These are phyloP conservation scores for Paracoccidioides brasiliensis DNA, from an alignment of 2,329 filamentous ascomycete species.

Conservation along the genomic window DNA sequence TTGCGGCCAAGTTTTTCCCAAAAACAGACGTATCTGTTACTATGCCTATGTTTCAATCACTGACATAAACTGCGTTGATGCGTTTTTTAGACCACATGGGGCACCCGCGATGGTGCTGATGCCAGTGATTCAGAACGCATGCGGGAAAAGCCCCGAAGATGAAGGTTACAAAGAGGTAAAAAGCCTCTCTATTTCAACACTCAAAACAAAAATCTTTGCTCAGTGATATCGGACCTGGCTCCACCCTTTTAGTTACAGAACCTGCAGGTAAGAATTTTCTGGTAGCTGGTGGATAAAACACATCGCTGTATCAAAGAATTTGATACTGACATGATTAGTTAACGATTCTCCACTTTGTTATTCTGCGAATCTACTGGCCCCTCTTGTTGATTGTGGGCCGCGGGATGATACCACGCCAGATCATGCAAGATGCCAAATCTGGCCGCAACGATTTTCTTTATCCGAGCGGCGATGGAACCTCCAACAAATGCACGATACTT, in stretches of 20 bases:
- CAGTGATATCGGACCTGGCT: background rate
- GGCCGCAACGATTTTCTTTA: conserved; percentile 1
- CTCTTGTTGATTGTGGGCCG: background rate
- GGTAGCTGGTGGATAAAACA: background rate
- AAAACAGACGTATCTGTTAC: background rate
- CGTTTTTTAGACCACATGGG: conserved; percentile 65
- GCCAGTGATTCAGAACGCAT: conserved; percentile 37
- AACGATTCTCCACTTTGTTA: background rate
- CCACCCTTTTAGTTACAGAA: background rate
- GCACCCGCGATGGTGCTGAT: conserved; percentile 76
- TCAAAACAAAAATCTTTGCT: conserved; percentile 1
- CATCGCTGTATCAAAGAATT: background rate
- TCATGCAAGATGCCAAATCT: conserved; percentile 1
- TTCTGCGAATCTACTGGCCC: background rate
- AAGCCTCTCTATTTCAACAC: background rate
- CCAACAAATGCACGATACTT: conserved; percentile 1
- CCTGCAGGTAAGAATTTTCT: background rate
- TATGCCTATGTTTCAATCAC: background rate
- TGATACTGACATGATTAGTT: background rate
- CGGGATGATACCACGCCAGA: background rate
- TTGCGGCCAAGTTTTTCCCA: background rate
- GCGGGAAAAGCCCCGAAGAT: conserved; percentile 30
- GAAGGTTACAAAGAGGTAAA: background rate
- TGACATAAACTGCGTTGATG: conserved; percentile 4
- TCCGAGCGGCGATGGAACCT: background rate